phyloP scores from a whole-genome alignment of 2,329 filamentous ascomycete species.

The Cytospora leucostoma region DNA sequence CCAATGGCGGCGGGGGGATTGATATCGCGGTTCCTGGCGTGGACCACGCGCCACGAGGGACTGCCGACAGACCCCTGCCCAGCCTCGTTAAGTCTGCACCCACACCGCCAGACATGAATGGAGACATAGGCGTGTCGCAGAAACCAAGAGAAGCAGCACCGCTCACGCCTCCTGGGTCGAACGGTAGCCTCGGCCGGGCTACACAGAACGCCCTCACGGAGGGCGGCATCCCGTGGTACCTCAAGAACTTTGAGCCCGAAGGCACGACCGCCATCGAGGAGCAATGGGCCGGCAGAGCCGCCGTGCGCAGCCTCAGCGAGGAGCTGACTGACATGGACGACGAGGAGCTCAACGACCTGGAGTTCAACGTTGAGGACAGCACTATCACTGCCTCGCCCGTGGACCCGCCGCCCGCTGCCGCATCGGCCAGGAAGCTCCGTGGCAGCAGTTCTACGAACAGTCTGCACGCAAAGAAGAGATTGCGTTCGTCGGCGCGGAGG shows the following conservation, averaged over 20 bases:
- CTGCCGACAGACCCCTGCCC: slow-evolving; percentile 26
- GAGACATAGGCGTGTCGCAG: slow-evolving; percentile 42
- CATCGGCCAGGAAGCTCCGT: slow-evolving; percentile 17
- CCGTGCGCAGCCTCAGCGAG: slow-evolving; percentile 71
- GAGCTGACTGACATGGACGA: slow-evolving; percentile 91
- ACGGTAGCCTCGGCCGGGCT: slow-evolving; percentile 55
- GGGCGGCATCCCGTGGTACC: slow-evolving; percentile 87
- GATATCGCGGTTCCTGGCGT: slow-evolving; percentile 36
- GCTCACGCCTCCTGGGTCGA: slow-evolving; percentile 68
- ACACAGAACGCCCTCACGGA: slow-evolving; percentile 59
- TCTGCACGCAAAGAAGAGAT: slow-evolving; percentile 34
- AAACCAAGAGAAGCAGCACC: slow-evolving; percentile 46
- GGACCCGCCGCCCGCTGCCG: slow-evolving; percentile 25
- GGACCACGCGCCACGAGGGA: slow-evolving; percentile 31
- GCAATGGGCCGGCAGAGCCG: slow-evolving; percentile 71
- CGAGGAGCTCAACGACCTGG: slow-evolving; percentile 76
- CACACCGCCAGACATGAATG: slow-evolving; percentile 52
- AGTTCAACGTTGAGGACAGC: slow-evolving; percentile 53
- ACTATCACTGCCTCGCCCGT: slow-evolving; percentile 45
- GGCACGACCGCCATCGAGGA: slow-evolving; percentile 81
- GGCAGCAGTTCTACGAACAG: not conserved
- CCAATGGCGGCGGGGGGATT: slow-evolving; percentile 35
- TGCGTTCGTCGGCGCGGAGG: slow-evolving; percentile 38
- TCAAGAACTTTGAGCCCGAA: slow-evolving; percentile 74
- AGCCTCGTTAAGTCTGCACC: slow-evolving; percentile 39